These are phyloP conservation scores for Fusarium papillatum DNA, from an alignment of 2,329 filamentous ascomycete species.

Conservation along the genomic window DNA sequence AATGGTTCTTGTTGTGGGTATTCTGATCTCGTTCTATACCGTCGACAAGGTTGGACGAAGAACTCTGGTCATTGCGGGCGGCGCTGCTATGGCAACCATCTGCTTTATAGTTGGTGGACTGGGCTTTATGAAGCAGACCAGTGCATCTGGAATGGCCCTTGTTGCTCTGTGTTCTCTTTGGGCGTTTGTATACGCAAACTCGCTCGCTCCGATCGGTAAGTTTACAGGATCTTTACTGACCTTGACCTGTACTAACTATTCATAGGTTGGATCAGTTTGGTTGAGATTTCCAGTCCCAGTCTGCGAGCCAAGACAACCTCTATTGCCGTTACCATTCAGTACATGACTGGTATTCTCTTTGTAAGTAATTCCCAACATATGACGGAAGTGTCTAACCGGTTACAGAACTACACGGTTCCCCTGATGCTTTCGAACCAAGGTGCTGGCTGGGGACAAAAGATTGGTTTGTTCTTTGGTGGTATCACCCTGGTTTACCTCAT, in stretches of 20 bases:
- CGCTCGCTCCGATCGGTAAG: neutral
- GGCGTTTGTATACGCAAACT: slow-evolving; percentile 1
- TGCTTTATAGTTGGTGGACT: neutral
- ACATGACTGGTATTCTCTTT: slow-evolving; percentile 6
- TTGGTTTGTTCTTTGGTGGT: neutral
- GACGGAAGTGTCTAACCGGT: neutral
- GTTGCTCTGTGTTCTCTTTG: neutral
- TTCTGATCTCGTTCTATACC: slow-evolving; percentile 15
- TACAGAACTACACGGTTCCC: neutral
- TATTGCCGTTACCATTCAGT: slow-evolving; percentile 8
- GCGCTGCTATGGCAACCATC: neutral
- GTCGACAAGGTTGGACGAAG: slow-evolving; percentile 30
- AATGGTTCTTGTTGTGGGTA: slow-evolving; percentile 10
- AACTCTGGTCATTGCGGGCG: neutral
- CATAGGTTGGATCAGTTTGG: slow-evolving; percentile 6
- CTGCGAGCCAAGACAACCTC: slow-evolving; percentile 13
- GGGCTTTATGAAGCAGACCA: neutral
- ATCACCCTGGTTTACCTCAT: neutral
- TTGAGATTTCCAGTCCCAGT: slow-evolving; percentile 12
- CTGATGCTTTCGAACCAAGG: neutral
- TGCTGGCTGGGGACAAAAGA: neutral
- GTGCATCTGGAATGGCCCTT: neutral
- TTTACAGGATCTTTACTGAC: accelerated
- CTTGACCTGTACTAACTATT: neutral
- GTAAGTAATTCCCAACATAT: neutral